Evolutionary conservation across 140 eudicot genomes (phyloP), one percentile per base, ranked within the genome.

Genomic region (Anethum foeniculum): DNA sequence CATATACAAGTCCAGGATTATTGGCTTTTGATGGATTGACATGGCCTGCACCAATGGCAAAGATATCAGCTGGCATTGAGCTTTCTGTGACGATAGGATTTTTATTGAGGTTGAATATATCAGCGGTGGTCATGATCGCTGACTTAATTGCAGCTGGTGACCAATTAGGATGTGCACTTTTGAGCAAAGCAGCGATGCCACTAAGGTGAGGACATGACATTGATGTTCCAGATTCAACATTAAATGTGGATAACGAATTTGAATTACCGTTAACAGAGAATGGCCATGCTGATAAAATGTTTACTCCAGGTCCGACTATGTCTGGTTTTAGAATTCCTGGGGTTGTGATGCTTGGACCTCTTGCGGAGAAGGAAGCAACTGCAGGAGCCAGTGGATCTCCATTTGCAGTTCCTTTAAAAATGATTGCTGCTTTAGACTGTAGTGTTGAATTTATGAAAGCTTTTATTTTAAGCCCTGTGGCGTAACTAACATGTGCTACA

Each of bases 201-300:
- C 92, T 82, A 0, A 90, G 89, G 77, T 89, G 98, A 71, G 98
- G 97, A 73, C 95, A 89, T n/a, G 95, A 83, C 96, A 93, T 93
- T 28, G 98, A 93, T 10, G 98, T 93, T 49, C 98, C 98, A 0
- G 94, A 91, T 27, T 84, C 41, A 19, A 89, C 74, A 36, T 88
- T 93, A 56, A 86, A 91, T 6, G 86, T 87, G 23, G 75, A 73
- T 27, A 76, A 25, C 41, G 88, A 58, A 76, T 82, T 68, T 11
- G 88, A 82, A 11, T 80, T 82, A 82, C 85, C 81, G 7, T 83
- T 90, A 3, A 86, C 11, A 38, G 90, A 76, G 11, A 85, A 65
- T 0, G 88, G 84, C 97, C 97, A 88, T 68, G 98, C 98, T 10
- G 96, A 93, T 0, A 93, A 83, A 77, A 91, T 93, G 83, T 82